Evolutionary conservation across 306 rosid species (phyloP), one percentile per base, ranked within the genome.

Genomic region (Citrullus amarus): DNA sequence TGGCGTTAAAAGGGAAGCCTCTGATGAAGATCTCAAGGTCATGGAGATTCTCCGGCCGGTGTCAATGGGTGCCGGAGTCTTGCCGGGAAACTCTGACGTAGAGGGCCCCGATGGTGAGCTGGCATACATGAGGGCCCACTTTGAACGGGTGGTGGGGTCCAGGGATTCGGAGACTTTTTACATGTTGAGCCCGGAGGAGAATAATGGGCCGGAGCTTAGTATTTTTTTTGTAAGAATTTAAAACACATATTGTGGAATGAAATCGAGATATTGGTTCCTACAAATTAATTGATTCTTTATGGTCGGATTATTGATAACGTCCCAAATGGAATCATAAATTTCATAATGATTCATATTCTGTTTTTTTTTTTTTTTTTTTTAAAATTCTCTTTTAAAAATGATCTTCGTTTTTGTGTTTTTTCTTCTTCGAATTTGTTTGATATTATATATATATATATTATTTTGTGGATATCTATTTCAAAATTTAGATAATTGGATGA

Each of bases 61-160:
- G 22, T 80, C 97, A 0, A 93, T 91, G 98, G 97, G 97, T 3
- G 98, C 94, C 5, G 97, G 96, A 1, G 91, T 93, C 7, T 80
- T 93, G 75, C 97, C 97, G 0, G 80, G 86, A 39, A 83, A 78
- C 41, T 72, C 87, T 0, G 89, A 87, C 5, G 46, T 13, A 0
- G 96, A 86, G 0, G 90, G 84, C 0, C 80, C 80, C 0, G 92
- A 93, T 22, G 89, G 82, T 0, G 96, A 91, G 59, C 25, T 88
- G 78, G 88, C 91, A 2, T 91, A 89, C 80, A 82, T 93, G 83
- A 77, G 96, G 10, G 91, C 94, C 15, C 86, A 89, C 76, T 93
- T 93, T 10, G 94, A 93, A 7, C 87, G 88, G 5, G 83, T 89
- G 0, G 86, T 90, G 6, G 98, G 97, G 1, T 91, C 94, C 0